Evolutionary conservation across 768 basidiomycete species (phyloP).

Genomic region (Dentipellis sp.): DNA sequence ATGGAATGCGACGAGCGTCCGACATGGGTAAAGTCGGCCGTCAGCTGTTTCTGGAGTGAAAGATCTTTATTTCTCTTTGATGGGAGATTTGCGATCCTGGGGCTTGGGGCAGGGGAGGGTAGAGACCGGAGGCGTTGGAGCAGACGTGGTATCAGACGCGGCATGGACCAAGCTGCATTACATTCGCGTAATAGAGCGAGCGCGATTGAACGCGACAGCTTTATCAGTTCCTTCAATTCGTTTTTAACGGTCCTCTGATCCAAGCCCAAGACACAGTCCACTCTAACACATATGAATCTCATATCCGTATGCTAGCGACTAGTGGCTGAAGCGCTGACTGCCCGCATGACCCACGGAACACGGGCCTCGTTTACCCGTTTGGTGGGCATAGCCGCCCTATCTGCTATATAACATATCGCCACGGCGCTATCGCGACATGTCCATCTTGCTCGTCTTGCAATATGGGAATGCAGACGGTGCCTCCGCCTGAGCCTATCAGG

Average conservation of each 20-base stretch:
- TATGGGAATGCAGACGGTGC: constrained; percentile 17
- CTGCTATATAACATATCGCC: neutral
- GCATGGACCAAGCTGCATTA: constrained; percentile 32
- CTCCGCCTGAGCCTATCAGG: constrained; percentile 39
- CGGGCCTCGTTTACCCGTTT: too few species aligned
- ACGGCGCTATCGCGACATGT: neutral
- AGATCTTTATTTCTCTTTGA: constrained; percentile 5
- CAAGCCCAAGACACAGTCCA: neutral
- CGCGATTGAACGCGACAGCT: too few species aligned
- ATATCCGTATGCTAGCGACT: neutral
- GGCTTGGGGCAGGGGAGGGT: constrained; percentile 5
- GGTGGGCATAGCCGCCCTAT: neutral
- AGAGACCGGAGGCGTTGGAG: constrained; percentile 29
- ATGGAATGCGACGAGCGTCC: constrained; percentile 45
- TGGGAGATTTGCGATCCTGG: neutral
- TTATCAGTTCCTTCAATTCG: neutral
- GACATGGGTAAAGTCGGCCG: constrained; percentile 30
- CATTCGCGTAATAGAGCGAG: too few species aligned
- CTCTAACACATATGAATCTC: neutral
- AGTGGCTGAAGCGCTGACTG: neutral
- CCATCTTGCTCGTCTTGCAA: neutral
- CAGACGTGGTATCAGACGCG: constrained; percentile 64
- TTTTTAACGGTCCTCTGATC: neutral
- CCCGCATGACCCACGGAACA: too few species aligned
- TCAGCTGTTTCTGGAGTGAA: constrained; percentile 1